Conservation (phyloP, 345 rosid genomes). For the Corchorus olitorius region DNA sequence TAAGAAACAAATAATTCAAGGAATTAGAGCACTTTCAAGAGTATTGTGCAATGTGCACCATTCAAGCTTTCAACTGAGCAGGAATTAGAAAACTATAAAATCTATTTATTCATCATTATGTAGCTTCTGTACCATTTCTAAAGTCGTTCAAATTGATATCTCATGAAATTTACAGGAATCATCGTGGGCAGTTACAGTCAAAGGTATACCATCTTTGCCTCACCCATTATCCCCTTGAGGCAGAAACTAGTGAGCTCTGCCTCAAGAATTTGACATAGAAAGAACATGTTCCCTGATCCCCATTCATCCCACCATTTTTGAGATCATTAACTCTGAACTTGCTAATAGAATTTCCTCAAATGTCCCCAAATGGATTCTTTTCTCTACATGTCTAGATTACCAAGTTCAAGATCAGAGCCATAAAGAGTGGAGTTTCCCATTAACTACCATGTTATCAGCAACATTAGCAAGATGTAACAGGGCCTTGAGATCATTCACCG, state of each 20-base stretch:
- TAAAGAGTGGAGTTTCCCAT: slow-evolving; percentile 18
- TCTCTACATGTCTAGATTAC: slow-evolving; percentile 15
- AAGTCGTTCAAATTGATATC: not conserved
- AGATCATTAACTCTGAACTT: slow-evolving; percentile 15
- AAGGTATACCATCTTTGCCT: not conserved
- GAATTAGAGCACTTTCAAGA: not conserved
- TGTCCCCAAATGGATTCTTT: slow-evolving; percentile 9
- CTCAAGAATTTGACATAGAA: not conserved
- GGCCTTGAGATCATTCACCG: slow-evolving; percentile 18
- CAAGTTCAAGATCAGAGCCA: not conserved
- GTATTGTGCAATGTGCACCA: not conserved
- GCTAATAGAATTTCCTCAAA: not conserved
- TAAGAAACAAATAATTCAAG: too few relatives aligned
- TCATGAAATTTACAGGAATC: not conserved
- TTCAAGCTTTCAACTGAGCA: not conserved
- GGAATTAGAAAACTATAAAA: not conserved
- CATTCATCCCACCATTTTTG: not conserved
- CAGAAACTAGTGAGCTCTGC: not conserved
- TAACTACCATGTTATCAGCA: slow-evolving; percentile 18
- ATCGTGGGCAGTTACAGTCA: not conserved
- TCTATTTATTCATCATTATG: not conserved
- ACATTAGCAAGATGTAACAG: not conserved
- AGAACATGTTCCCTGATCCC: slow-evolving; percentile 6
- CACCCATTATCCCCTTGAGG: not conserved
- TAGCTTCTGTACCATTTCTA: slow-evolving; percentile 1